phyloP scores from a whole-genome alignment of 768 basidiomycete genomes.

The Trametes cingulata region DNA sequence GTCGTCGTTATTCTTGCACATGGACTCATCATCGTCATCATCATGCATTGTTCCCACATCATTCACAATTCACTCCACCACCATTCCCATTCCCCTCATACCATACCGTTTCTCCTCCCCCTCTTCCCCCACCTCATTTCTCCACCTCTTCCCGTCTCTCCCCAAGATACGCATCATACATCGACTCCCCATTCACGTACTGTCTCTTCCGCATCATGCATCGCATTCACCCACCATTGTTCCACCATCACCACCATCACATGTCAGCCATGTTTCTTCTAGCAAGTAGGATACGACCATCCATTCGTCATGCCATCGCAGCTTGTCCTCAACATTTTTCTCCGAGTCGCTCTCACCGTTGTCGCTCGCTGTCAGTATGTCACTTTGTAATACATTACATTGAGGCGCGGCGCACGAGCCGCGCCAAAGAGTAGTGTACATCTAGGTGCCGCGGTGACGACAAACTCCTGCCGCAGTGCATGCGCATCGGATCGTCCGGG shows the following conservation, averaged over 20 bases:
- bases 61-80: conserved; percentile 12
- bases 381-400: conserved; percentile 9
- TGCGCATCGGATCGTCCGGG: neutral
- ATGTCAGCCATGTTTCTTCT: conserved; percentile 21
- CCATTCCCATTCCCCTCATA: conserved; percentile 19
- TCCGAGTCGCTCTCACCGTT: conserved; percentile 19
- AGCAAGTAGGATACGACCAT: conserved; percentile 14
- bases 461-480: neutral
- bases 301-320: conserved; percentile 12
- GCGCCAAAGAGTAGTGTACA: conserved; percentile 8
- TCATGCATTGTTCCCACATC: conserved; percentile 29
- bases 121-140: neutral
- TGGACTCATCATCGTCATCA: conserved; percentile 29
- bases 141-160: neutral
- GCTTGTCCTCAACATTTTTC: conserved; percentile 5
- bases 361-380: conserved; percentile 20
- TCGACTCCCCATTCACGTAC: neutral
- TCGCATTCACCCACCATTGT: conserved; percentile 16
- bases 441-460: neutral
- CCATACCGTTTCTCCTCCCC: conserved; percentile 14
- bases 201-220: conserved; percentile 12
- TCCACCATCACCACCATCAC: conserved; percentile 15
- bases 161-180: neutral
- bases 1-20: conserved; percentile 26
- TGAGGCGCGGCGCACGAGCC: conserved; percentile 1